Percentiles rank a stretch among this genome's conserved stretches.
These are phyloP conservation scores for Zymoseptoria brevis DNA, from an alignment of 2,329 filamentous ascomycete genomes.

Conservation along the genomic window DNA sequence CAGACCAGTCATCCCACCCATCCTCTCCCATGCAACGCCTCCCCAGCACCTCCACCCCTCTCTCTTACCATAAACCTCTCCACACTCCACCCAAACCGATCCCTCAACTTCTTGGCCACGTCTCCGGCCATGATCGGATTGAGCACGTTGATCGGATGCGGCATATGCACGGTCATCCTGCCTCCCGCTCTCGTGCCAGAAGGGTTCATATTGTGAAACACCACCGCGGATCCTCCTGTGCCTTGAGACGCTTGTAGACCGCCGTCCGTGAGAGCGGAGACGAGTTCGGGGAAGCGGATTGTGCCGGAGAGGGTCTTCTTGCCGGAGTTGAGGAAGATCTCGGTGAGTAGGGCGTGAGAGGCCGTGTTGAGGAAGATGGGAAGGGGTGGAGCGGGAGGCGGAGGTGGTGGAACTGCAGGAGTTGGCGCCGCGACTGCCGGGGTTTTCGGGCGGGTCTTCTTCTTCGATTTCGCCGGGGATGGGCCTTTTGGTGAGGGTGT, in stretches of 20 bases:
- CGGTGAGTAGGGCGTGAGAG: neutral
- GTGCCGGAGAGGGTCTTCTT: neutral
- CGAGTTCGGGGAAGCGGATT: constrained; percentile 4
- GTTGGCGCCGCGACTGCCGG: neutral
- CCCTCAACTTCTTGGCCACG: constrained; percentile 1
- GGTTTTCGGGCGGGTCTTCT: constrained; percentile 4
- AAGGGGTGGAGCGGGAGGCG: neutral
- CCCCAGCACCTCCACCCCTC: neutral
- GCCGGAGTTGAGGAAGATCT: constrained; percentile 4
- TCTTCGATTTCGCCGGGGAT: neutral
- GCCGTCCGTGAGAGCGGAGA: constrained; percentile 1
- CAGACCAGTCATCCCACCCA: neutral
- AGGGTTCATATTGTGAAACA: neutral
- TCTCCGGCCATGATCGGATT: constrained; percentile 3
- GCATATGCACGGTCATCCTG: constrained; percentile 3
- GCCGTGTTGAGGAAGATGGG: neutral
- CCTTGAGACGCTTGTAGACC: neutral
- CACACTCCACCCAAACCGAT: neutral
- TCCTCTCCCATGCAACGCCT: neutral
- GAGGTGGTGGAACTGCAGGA: neutral
- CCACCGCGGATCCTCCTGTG: constrained; percentile 1
- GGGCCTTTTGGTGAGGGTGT: neutral
- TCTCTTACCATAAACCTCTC: constrained; percentile 1
- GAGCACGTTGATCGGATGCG: neutral
- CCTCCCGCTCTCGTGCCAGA: neutral